phyloP scores from a whole-genome alignment of 768 basidiomycete species.

The Russula sp. region DNA sequence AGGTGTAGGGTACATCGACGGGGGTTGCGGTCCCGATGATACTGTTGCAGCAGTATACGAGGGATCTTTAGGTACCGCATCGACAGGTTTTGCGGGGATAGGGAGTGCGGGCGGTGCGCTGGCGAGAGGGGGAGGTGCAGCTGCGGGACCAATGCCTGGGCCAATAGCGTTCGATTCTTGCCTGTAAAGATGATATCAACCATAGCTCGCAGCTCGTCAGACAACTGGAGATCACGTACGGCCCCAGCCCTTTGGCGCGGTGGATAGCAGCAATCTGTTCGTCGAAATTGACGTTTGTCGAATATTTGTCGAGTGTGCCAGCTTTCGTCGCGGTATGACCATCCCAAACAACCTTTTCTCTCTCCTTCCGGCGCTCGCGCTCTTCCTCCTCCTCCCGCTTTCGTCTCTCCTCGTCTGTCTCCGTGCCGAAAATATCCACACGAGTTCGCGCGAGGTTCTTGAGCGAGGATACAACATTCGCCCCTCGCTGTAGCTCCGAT shows the following conservation, averaged over 20 bases:
- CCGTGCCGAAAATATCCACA: conserved; percentile 95
- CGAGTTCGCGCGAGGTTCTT: conserved; percentile 91
- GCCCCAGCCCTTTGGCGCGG: conserved; percentile 83
- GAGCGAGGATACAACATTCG: conserved; percentile 90
- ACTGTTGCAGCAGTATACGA: conserved; percentile 79
- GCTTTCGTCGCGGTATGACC: conserved; percentile 95
- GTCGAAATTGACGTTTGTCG: conserved; percentile 88
- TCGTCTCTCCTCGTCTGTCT: conserved; percentile 85
- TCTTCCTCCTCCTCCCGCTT: conserved; percentile 85
- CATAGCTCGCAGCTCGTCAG: not conserved
- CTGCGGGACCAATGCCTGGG: conserved; percentile 78
- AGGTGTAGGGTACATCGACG: conserved; percentile 54
- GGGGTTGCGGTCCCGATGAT: conserved; percentile 88
- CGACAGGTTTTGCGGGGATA: conserved; percentile 48
- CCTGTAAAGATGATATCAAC: conserved; percentile 30
- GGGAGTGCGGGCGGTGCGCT: conserved; percentile 67
- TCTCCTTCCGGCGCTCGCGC: conserved; percentile 70
- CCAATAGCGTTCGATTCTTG: conserved; percentile 77
- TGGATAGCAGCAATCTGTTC: conserved; percentile 98
- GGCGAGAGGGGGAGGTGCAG: conserved; percentile 57
- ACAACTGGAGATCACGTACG: conserved; percentile 42
- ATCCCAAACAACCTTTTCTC: conserved; percentile 97
- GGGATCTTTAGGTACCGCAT: conserved; percentile 36
- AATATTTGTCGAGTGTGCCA: conserved; percentile 88
- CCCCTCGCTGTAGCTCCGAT: conserved; percentile 80